phyloP scores from a whole-genome alignment of 2,329 filamentous ascomycete genomes.

The Phaeosphaeria sp. region DNA sequence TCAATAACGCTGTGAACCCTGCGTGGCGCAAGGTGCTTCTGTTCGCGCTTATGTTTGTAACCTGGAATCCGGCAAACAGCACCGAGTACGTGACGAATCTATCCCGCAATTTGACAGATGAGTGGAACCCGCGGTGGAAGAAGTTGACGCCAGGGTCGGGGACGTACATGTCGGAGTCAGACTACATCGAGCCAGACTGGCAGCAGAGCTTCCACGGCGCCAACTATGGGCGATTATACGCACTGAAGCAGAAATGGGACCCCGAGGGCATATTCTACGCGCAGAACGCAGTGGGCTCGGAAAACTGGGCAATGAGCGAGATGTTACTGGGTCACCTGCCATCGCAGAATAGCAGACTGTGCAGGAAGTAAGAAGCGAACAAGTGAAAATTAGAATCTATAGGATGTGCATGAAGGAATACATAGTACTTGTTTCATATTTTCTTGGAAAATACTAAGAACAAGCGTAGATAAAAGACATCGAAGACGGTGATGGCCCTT shows the following conservation, averaged over 20 bases:
- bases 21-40: constrained; percentile 24
- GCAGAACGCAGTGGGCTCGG: not conserved
- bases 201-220: not conserved
- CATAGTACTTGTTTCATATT: too few relatives aligned
- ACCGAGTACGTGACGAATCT: not conserved
- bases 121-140: not conserved
- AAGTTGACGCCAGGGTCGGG: not conserved
- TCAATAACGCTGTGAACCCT: constrained; percentile 24
- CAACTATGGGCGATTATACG: not conserved
- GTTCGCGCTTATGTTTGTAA: constrained; percentile 14
- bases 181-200: not conserved
- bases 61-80: not conserved
- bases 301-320: not conserved
- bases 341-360: not conserved
- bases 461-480: too few relatives aligned
- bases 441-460: too few relatives aligned
- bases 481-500: too few relatives aligned
- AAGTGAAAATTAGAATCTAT: too few relatives aligned
- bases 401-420: too few relatives aligned
- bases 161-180: not conserved
- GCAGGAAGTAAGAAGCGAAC: not conserved
- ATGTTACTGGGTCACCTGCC: not conserved
- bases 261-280: not conserved
- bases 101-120: not conserved
- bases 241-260: not conserved